phyloP scores from a whole-genome alignment of 371 early-diverging fungal genomes.

The Actinomortierella ambigua region DNA sequence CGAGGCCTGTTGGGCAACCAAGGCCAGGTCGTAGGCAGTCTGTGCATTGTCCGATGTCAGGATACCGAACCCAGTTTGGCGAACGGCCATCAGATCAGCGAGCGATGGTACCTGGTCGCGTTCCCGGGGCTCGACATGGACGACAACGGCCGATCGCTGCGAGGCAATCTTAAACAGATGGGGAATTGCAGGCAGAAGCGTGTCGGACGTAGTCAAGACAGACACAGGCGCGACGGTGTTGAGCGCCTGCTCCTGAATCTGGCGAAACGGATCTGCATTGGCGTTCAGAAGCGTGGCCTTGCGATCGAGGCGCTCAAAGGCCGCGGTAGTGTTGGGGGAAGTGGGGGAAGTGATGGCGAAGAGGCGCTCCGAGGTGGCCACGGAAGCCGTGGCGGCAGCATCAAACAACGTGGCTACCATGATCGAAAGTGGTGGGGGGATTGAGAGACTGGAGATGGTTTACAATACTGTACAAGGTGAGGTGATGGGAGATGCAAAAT shows the following conservation, averaged over 20 bases:
- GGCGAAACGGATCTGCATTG: conserved; percentile 45
- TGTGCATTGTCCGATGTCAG: conserved; percentile 73
- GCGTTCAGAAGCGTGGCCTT: conserved; percentile 36
- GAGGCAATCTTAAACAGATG: conserved; percentile 64
- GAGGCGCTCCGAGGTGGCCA: conserved; percentile 39
- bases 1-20: conserved; percentile 68
- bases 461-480: no score
- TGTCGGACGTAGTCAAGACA: conserved; percentile 57
- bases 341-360: conserved; percentile 40
- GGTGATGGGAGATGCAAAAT: no score
- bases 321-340: conserved; percentile 30
- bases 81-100: conserved; percentile 74
- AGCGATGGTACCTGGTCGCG: conserved; percentile 40
- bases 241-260: conserved; percentile 36
- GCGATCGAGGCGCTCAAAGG: conserved; percentile 37
- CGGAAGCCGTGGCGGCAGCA: conserved; percentile 41
- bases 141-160: conserved; percentile 54
- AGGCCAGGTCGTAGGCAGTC: conserved; percentile 73
- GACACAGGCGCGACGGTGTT: conserved; percentile 41
- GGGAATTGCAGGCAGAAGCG: conserved; percentile 67
- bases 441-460: no score
- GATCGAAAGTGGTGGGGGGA: no score
- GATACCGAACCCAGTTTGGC: conserved; percentile 77
- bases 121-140: conserved; percentile 56
- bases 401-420: conserved; percentile 40